Evolutionary conservation across 73 alveolate species (phyloP), one percentile per base, ranked within the genome.

Genomic region (Durusdinium trenchii): DNA sequence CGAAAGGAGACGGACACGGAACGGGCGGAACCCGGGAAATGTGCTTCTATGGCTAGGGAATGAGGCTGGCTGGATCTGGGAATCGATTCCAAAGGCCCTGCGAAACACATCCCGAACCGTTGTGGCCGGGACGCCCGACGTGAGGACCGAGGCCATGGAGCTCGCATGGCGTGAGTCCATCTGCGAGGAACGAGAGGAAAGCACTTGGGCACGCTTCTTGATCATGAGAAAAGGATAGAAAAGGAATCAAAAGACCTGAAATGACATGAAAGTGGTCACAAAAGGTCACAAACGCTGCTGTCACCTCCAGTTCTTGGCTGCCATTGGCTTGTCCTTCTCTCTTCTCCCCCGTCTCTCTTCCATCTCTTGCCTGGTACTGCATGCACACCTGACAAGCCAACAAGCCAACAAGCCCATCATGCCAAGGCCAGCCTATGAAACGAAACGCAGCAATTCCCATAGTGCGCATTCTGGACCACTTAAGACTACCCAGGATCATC

Each of bases 341-440:
- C n/a, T n/a, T n/a, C n/a, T n/a, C n/a, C n/a, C n/a, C n/a, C n/a
- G n/a, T n/a, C n/a, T n/a, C n/a, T n/a, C n/a, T 23, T 60, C 54
- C 30, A n/a, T 32, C 46, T n/a, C 57, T 43, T 46, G 95, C 95
- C 95, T 86, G 95, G 95, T 86, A 86, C 82, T 86, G 95, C 95
- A 86, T 35, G 82, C 95, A 86, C 50, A 40, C 95, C 95, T 86
- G 82, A 35, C 46, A 16, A 81, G 16, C 9, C 28, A 26, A 43
- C 87, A 36, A 54, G 12, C 20, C 62, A 20, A 36, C 38, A 38
- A 51, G 35, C 18, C 54, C 52, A 73, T 73, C 85, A 0, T 0
- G 52, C n/a, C 32, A 23, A 32, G 18, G 73, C 4, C 73, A 2
- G 73, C 30, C 73, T 60, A n/a, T n/a, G n/a, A n/a, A n/a, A n/a